Evolutionary conservation across 768 basidiomycete species (phyloP).

Genomic region (Gelatoporia subvermispora): DNA sequence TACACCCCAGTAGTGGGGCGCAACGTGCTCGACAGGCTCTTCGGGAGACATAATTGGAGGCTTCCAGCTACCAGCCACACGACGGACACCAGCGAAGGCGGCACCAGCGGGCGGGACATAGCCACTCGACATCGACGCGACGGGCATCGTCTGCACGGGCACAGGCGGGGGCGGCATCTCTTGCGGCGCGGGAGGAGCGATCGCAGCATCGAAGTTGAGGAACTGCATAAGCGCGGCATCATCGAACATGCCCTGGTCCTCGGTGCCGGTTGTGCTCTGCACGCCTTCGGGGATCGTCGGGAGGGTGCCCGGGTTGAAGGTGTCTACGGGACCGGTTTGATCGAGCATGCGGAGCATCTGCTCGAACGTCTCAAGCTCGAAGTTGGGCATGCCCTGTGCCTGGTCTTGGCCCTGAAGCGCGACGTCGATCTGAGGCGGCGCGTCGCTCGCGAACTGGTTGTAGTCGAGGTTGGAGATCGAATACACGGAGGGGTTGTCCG

Average conservation of each 20-base stretch:
- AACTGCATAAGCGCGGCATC: constrained; percentile 1
- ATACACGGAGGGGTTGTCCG: not conserved
- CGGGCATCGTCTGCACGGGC: not conserved
- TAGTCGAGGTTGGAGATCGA: not conserved
- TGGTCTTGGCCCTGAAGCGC: not conserved
- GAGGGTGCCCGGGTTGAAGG: too few species aligned
- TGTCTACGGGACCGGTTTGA: not conserved
- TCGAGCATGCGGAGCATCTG: constrained; percentile 1
- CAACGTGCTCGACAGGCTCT: not conserved
- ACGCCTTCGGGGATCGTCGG: too few species aligned
- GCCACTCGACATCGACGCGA: not conserved
- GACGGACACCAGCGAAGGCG: not conserved
- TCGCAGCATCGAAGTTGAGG: not conserved
- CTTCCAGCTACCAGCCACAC: constrained; percentile 6
- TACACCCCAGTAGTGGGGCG: not conserved
- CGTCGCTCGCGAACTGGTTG: not conserved
- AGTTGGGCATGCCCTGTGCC: not conserved
- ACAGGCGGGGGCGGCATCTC: not conserved
- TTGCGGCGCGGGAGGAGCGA: not conserved
- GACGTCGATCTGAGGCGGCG: not conserved
- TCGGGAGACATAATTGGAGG: not conserved
- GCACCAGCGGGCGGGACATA: constrained; percentile 6
- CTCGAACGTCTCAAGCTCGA: not conserved
- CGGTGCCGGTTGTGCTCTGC: too few species aligned
- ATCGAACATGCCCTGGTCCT: not conserved